Percentiles rank a stretch among this genome's conserved stretches.
phyloP scores from a whole-genome alignment of 306 rosid species.

The Castanea sativa region DNA sequence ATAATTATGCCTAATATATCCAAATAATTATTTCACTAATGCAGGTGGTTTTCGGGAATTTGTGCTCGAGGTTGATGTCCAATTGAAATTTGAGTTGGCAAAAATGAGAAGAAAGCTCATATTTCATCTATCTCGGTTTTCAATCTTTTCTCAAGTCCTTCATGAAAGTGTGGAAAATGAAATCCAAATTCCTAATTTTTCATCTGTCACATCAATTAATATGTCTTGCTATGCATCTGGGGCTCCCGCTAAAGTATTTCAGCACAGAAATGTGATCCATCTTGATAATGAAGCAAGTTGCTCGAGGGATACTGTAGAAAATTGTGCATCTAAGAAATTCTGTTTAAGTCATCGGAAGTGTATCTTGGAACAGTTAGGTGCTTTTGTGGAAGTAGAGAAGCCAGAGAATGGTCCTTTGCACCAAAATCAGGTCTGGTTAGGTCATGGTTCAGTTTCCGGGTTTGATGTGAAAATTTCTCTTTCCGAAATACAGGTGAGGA shows the following conservation, averaged over 20 bases:
- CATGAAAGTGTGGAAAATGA: slow-evolving; percentile 34
- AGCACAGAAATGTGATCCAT: slow-evolving; percentile 32
- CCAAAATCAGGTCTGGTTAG: slow-evolving; percentile 47
- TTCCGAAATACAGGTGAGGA: slow-evolving; percentile 66
- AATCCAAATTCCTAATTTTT: slow-evolving; percentile 54
- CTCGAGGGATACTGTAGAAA: slow-evolving; percentile 37
- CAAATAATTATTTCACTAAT: slow-evolving; percentile 26
- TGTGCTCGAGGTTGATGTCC: slow-evolving; percentile 57
- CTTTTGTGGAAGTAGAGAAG: slow-evolving; percentile 53
- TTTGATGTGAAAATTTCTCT: slow-evolving; percentile 69
- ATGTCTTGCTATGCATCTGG: slow-evolving; percentile 37
- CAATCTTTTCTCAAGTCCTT: slow-evolving; percentile 60
- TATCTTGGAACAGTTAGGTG: slow-evolving; percentile 58
- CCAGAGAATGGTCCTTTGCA: slow-evolving; percentile 34
- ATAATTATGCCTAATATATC: background rate
- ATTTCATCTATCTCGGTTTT: slow-evolving; percentile 56
- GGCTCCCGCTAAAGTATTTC: slow-evolving; percentile 38
- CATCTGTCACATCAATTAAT: slow-evolving; percentile 42
- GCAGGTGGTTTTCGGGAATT: slow-evolving; percentile 72
- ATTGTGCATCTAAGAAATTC: slow-evolving; percentile 25
- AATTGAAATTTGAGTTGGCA: slow-evolving; percentile 43
- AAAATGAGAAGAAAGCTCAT: slow-evolving; percentile 42
- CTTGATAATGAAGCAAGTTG: slow-evolving; percentile 49
- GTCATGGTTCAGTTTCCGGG: slow-evolving; percentile 59
- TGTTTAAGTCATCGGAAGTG: slow-evolving; percentile 41